These are phyloP conservation scores for Pseudogymnoascus sp. DNA, from an alignment of 2,329 filamentous ascomycete species.

Conservation along the genomic window DNA sequence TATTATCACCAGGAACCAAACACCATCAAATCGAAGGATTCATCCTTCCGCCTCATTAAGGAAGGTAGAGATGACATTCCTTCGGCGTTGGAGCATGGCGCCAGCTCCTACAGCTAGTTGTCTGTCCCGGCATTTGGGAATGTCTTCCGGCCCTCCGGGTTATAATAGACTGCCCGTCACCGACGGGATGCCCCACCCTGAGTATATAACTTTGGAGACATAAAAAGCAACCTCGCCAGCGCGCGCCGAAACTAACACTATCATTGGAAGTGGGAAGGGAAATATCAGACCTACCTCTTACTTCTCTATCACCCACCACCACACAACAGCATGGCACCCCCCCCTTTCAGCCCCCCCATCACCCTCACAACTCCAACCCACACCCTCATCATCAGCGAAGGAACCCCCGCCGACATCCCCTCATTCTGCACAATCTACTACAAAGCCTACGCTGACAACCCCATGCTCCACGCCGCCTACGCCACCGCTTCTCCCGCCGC, in stretches of 20 bases:
- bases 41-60: not conserved
- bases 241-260: not conserved
- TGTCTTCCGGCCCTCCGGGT: not conserved
- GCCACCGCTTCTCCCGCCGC: not conserved
- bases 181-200: not conserved
- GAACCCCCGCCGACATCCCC: not conserved
- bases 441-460: conserved; percentile 14
- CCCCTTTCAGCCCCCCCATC: not conserved
- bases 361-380: not conserved
- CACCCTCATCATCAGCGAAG: not conserved
- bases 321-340: not conserved
- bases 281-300: not conserved
- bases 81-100: not conserved
- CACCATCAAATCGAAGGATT: not conserved
- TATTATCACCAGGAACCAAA: not conserved
- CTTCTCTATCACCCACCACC: too few relatives aligned
- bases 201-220: not conserved
- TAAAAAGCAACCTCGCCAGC: not conserved
- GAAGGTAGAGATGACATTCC: not conserved
- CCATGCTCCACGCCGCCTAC: not conserved
- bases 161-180: not conserved
- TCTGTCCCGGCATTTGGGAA: not conserved
- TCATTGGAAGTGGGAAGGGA: not conserved
- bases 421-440: not conserved
- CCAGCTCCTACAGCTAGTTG: not conserved